Base-by-base conservation (phyloP, 2,329 filamentous ascomycete species). In the Botrytis porri region DNA sequence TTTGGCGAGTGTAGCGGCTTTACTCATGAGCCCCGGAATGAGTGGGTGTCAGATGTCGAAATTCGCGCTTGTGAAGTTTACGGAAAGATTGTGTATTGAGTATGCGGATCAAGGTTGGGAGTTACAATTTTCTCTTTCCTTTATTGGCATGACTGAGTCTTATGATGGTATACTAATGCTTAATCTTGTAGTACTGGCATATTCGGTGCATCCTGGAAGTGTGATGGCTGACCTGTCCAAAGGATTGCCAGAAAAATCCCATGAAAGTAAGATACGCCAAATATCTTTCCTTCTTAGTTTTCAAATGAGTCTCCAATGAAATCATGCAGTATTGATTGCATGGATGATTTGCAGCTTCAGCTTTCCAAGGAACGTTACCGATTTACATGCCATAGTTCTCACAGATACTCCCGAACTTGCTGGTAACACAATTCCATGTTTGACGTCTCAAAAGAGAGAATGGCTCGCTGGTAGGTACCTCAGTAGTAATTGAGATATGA, bases 191-290 rank as follows among this genome's bases (percentile, higher is more conserved):
- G 51, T 54, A 29, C n/a, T 54, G 14, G n/a, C 51, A 54, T 54
- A 54, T 29, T 54, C 12, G 5, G 1, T 54, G 14, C 51, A 54
- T 54, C 51, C 51, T 29, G 51, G 51, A 54, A 16, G n/a, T 54
- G n/a, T 54, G 12, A 0, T 7, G 3, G 29, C 51, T 54, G 51
- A 54, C 9, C n/a, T 57, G n/a, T 3, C 51, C 6, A 16, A 29
- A 4, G n/a, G 0, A 29, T 57, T 57, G 16, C 51, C 51, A 18
- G n/a, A 57, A 57, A 0, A 4, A 0, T 1, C 18, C 0, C 14
- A 9, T 18, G 14, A 18, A 18, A 4, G 51, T 57, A 29, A 29
- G 51, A 57, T 29, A 57, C 9, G n/a, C n/a, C n/a, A 29, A 18
- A 18, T 32, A 8, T 9, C 45, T 4, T 16, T 29, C 18, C 16